phyloP scores from a whole-genome alignment of 2,329 filamentous ascomycete genomes.

The Aspergillus tamarii region DNA sequence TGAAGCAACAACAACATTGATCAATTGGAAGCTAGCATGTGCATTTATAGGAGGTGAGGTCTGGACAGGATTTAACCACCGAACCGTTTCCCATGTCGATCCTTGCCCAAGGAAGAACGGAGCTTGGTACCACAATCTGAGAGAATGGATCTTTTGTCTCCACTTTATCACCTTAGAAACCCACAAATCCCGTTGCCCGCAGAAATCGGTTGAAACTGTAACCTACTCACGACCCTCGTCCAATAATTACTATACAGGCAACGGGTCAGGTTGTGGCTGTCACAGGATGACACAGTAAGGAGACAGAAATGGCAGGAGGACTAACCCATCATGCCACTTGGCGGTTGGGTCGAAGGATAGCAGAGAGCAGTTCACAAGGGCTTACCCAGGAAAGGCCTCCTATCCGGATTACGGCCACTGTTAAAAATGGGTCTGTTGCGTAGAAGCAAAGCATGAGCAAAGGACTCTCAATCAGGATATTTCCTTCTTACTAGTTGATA shows the following conservation, averaged over 20 bases:
- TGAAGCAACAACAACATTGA: no score
- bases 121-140: not conserved
- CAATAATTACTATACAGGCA: not conserved
- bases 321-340: not conserved
- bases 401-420: not conserved
- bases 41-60: no score
- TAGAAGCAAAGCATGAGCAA: not conserved
- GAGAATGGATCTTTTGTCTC: not conserved
- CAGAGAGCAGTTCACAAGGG: not conserved
- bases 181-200: not conserved
- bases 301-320: not conserved
- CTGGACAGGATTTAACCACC: not conserved
- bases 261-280: not conserved
- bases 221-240: not conserved
- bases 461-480: not conserved
- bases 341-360: not conserved
- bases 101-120: not conserved
- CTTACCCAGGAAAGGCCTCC: not conserved
- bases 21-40: no score
- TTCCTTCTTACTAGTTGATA: not conserved
- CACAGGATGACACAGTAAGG: not conserved
- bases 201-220: not conserved
- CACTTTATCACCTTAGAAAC: not conserved
- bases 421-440: not conserved
- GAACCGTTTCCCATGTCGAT: not conserved